Percentiles rank a stretch among this genome's conserved stretches.
These are phyloP conservation scores for Claviceps arundinis DNA, from an alignment of 2,329 filamentous ascomycete species.

Conservation along the genomic window DNA sequence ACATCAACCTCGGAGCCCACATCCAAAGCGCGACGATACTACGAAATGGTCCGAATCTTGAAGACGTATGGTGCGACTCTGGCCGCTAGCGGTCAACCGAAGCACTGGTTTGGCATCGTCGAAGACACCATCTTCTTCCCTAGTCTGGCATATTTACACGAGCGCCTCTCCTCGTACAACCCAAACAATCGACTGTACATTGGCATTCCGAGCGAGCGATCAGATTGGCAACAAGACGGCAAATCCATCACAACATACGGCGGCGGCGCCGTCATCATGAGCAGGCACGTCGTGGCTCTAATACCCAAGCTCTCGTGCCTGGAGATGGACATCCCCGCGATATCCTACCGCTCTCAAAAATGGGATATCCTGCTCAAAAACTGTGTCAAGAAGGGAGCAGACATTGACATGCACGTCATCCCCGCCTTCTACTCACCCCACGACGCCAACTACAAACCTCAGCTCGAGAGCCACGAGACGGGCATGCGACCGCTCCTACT, in stretches of 20 bases:
- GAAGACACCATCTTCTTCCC: constrained; percentile 36
- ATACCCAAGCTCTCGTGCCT: constrained; percentile 26
- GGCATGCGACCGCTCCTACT: constrained; percentile 28
- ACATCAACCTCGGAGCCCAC: constrained; percentile 17
- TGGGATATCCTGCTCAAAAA: constrained; percentile 30
- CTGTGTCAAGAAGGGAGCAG: constrained; percentile 23
- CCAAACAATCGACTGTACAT: constrained; percentile 23
- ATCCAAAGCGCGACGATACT: constrained; percentile 22
- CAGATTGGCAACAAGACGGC: constrained; percentile 28
- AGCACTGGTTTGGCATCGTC: constrained; percentile 29
- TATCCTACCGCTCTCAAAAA: constrained; percentile 12
- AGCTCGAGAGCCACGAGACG: constrained; percentile 23
- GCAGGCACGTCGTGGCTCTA: constrained; percentile 18
- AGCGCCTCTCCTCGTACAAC: constrained; percentile 23
- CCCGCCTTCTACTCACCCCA: constrained; percentile 29
- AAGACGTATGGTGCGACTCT: constrained; percentile 20
- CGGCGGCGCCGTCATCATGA: constrained; percentile 31
- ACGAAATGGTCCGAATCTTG: constrained; percentile 24
- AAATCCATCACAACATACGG: constrained; percentile 26
- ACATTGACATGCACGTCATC: constrained; percentile 26
- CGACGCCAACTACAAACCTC: constrained; percentile 17
- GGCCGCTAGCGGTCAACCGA: constrained; percentile 21
- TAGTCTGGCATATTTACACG: constrained; percentile 24
- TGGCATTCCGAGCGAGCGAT: constrained; percentile 28
- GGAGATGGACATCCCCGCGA: constrained; percentile 8